phyloP scores from a whole-genome alignment of 164 flowering plant species.

The Liriodendron chinense region DNA sequence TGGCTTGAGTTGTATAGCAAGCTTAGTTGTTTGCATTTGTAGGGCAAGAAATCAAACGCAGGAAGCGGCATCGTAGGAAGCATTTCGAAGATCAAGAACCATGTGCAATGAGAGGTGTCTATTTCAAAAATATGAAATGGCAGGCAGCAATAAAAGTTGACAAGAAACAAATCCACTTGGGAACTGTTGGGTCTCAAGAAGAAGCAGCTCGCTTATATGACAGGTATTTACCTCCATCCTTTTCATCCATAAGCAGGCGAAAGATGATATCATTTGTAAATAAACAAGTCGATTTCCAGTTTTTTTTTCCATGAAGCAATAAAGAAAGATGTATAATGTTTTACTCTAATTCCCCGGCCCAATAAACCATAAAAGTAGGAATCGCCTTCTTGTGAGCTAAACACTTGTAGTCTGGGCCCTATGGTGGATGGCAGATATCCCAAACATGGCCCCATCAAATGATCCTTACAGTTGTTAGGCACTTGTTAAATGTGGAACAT shows the following conservation, averaged over 20 bases:
- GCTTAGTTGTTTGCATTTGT: neutral
- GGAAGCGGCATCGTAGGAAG: conserved; percentile 83
- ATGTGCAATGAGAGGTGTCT: conserved; percentile 90
- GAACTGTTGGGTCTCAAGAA: conserved; percentile 87
- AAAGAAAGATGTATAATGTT: no score
- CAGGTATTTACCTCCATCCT: conserved; percentile 47
- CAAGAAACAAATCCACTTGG: conserved; percentile 94
- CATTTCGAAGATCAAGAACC: conserved; percentile 65
- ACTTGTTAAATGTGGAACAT: no score
- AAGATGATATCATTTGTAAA: neutral
- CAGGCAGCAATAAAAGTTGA: conserved; percentile 99
- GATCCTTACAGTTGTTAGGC: no score
- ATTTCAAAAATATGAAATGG: conserved; percentile 98
- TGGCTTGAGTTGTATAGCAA: neutral
- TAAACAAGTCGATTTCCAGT: no score
- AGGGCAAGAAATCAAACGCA: conserved; percentile 61
- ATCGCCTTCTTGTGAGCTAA: neutral
- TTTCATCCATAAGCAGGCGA: neutral
- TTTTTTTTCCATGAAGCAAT: neutral
- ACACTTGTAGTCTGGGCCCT: no score
- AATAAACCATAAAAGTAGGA: neutral
- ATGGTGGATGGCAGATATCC: no score
- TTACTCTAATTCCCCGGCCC: neutral
- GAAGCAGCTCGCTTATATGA: conserved; percentile 96
- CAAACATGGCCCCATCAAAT: no score